Base-by-base conservation (phyloP, 257 asterid species). In the Penstemon newberryi region DNA sequence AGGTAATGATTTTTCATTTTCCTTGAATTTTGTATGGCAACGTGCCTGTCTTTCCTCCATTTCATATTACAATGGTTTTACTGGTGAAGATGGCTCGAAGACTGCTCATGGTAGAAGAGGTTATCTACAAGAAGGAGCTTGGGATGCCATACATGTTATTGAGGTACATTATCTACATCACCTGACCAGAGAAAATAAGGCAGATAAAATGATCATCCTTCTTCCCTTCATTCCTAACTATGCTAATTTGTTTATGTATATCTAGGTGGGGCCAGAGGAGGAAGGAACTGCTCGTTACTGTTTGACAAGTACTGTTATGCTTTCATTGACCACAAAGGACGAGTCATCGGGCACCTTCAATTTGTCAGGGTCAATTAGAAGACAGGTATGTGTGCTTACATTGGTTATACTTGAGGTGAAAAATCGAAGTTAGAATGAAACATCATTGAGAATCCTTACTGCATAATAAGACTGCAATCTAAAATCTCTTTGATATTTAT, bases 131-230 rank as follows among this genome's bases (percentile, higher is more conserved):
- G 96, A 94, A 79, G 99, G 99, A 66, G 87, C 96, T 72, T 94
- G 97, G 99, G 99, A 94, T 70, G 99, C 99, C 12, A 94, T 94
- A 70, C 99, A 94, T 80, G 99, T 94, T 69, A 86, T 94, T 61
- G 89, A 94, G 99, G 99, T 87, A 83, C 70, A 60, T 56, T 70
- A 66, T 38, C 77, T 7, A 36, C 11, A 56, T 39, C 57, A 54
- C 36, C 50, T 45, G 59, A 5, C 42, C 57, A 54, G 43, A 18
- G 42, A 44, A 42, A 8, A 50, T 42, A 50, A 8, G 59, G 13
- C 49, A 52, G 38, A 58, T 40, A 56, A 33, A 45, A 72, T 46
- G 7, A 65, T 67, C 8, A 6, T 75, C 65, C 67, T 47, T 67
- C 61, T 41, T 53, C 39, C 6, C 45, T 43, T 50, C 39, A 19